Evolutionary conservation across 768 basidiomycete species (phyloP), one percentile per base, ranked within the genome.

Genomic region (Suillus paluster): DNA sequence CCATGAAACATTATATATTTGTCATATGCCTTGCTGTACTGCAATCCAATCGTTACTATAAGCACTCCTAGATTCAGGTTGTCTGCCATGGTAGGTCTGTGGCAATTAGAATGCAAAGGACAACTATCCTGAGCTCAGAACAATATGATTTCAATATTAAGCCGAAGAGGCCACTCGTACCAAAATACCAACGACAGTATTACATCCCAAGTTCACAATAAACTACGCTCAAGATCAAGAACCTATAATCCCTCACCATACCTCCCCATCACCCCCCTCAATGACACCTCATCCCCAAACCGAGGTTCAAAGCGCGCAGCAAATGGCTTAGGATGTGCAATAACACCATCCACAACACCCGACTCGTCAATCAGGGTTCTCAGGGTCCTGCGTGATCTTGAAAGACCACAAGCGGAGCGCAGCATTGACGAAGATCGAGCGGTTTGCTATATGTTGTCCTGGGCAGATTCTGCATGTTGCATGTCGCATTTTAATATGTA

Each of bases 341-440:
- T 85, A 17, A 87, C 85, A 4, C 83, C 84, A 64, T 89, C 85
- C 6, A 84, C 84, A 67, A 91, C 88, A 1, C 81, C 86, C 42
- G 81, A 73, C 10, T 80, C 79, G 67, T 92, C 84, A 57, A 91
- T 88, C 0, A n/a, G 87, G 86, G 3, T 77, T 72, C 0, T 73
- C 66, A 0, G 83, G 81, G 65, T 88, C 84, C 33, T 82, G 68
- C 4, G 75, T 76, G 25, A 92, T 77, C 2, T 72, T 79, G 78
- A 91, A 90, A 0, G 88, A 84, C 87, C 88, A 90, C 38, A 88
- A 71, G 2, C 87, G 74, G 15, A 89, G 78, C 0, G 86, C 86
- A 0, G 85, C 82, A 61, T 87, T 90, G 64, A 91, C 77, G 66
- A 87, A 88, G 3, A 91, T 72, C 8, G 89, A 90, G 5, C 87